Base-by-base conservation (phyloP, 768 basidiomycete species). In the Suillus lakei region DNA sequence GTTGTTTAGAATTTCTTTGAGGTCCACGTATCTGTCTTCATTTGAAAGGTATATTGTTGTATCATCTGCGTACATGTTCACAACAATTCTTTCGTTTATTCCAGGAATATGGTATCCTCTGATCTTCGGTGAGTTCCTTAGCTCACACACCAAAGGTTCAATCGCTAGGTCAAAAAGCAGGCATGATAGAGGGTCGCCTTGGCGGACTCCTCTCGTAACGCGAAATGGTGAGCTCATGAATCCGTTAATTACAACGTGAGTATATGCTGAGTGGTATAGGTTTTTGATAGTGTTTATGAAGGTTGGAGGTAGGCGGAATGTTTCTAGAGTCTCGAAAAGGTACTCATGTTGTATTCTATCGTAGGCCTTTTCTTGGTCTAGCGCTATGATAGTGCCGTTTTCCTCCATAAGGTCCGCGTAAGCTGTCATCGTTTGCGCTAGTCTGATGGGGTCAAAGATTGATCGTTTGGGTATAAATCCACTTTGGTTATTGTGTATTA, bases 401-500 rank as follows among this genome's bases (percentile, higher is more conserved):
- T 64, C 63, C 38, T 73, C 69, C n/a, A 51, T 61, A 41, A 32
- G 23, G 62, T 78, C 73, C 7, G 67, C 69, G 9, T 72, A 72
- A 0, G 71, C 34, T 0, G 76, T 68, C 32, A 81, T 71, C 0
- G 70, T 16, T 36, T 76, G 63, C 0, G 72, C 62, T 0, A 81
- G 73, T 0, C 71, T 26, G 0, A 73, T 79, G 0, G 80, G 78
- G 70, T 83, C 73, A 0, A 64, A 66, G 5, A 84, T 80, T 0
- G 65, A 63, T 8, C 78, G 26, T 0, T 73, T 75, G 12, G 63
- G 70, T 0, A 84, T 69, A 30, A 84, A 84, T 0, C 82, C 82
- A 0, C 81, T 74, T 66, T 83, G 82, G 69, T 78, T 68, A 2
- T 15, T 21, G 64, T 83, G 78, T 0, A 83, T 71, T 0, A 80